Conservation (phyloP, 2,329 filamentous ascomycete genomes). For the Microcyclospora tardicrescens region DNA sequence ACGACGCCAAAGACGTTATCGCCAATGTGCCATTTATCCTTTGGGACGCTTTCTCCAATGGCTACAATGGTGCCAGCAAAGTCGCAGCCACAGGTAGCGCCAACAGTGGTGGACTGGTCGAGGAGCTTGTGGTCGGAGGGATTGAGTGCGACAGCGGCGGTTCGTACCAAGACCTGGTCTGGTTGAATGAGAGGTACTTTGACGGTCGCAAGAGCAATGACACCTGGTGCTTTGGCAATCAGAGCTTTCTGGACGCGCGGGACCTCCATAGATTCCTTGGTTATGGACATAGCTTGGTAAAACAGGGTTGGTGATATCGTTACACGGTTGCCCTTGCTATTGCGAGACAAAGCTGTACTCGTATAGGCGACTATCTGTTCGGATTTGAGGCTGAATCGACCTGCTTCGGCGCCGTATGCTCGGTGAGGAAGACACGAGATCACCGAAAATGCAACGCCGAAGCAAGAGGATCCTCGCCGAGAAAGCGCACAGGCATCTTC, state of each 20-base stretch:
- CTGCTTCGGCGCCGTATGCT: too few species aligned
- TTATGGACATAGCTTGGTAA: too few species aligned
- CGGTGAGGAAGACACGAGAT: too few species aligned
- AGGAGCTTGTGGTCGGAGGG: neutral
- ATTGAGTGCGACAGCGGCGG: neutral
- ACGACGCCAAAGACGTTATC: constrained; percentile 38
- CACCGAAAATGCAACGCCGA: too few species aligned
- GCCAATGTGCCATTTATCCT: constrained; percentile 30
- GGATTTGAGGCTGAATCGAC: too few species aligned
- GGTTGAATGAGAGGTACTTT: constrained; percentile 1
- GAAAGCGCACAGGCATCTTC: too few species aligned
- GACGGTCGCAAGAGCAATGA: neutral
- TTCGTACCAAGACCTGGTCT: neutral
- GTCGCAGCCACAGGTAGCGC: constrained; percentile 20
- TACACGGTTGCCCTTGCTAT: too few species aligned
- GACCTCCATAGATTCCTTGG: neutral
- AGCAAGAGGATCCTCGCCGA: too few species aligned
- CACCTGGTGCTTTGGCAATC: neutral
- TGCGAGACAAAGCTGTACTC: too few species aligned
- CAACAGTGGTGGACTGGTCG: neutral
- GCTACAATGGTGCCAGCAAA: constrained; percentile 40
- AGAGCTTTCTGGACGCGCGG: neutral
- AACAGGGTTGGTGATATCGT: too few species aligned
- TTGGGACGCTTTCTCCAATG: constrained; percentile 35
- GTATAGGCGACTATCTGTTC: too few species aligned